A percentile compares a stretch with the other conserved stretches of the same genome.
Evolutionary conservation across 148 eudicot species (phyloP).

Genomic region (Vaccinium corymbosum): DNA sequence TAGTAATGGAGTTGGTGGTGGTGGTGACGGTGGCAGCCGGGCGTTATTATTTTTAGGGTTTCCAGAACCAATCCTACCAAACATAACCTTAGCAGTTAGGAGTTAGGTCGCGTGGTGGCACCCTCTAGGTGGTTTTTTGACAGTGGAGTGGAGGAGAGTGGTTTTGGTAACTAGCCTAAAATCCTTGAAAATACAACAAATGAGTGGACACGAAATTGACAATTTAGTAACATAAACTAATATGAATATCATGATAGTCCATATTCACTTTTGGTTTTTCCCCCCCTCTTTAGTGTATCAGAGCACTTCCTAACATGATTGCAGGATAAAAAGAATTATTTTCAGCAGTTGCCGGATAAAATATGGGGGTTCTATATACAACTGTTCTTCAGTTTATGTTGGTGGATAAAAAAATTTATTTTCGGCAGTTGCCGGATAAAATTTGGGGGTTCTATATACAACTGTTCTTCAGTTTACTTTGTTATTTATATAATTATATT

Average conservation of each 20-base stretch:
- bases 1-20: background rate
- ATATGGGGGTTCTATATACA: too few relatives aligned
- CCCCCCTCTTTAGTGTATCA: background rate
- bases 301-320: background rate
- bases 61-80: background rate
- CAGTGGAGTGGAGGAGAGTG: background rate
- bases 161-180: background rate
- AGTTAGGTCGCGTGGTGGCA: background rate
- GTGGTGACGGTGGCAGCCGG: background rate
- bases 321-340: too few relatives aligned
- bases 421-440: background rate
- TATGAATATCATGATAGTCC: background rate
- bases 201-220: background rate
- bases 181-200: background rate
- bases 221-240: background rate
- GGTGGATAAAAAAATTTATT: too few relatives aligned
- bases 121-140: background rate
- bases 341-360: too few relatives aligned
- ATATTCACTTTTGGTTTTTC: background rate
- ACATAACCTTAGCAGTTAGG: background rate
- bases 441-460: background rate
- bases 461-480: background rate
- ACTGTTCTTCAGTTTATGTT: too few relatives aligned
- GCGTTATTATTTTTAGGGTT: background rate
- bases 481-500: background rate